Evolutionary conservation across 2,329 filamentous ascomycete genomes (phyloP), one percentile per base, ranked within the genome.

Genomic region (Nemania sp.): DNA sequence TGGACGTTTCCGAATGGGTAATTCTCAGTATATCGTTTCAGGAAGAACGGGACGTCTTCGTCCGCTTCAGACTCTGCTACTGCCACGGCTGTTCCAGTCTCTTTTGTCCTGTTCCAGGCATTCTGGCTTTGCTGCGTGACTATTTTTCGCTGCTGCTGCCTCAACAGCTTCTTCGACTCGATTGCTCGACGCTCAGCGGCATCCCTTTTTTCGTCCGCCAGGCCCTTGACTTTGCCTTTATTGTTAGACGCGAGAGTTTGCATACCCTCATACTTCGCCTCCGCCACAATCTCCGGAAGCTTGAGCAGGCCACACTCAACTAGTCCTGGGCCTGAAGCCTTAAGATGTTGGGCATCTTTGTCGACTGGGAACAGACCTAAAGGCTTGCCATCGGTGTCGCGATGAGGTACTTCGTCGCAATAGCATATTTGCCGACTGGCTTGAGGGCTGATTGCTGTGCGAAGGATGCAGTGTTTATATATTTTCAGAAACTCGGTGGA

Each of bases 241-340:
- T 43, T 57, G 17, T 25, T 57, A 5, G 25, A 57, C 4, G 37
- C 42, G 37, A 57, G 17, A 5, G 37, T 57, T 50, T 57, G 54
- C 54, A 57, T 57, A 7, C 54, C 54, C 2, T 50, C 54, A 15
- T 57, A 57, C 20, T 57, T 57, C 35, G 54, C 54, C 54, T 57
- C 54, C 3, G 54, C 54, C 5, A 50, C 46, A 29, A 57, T 50
- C 15, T 49, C 54, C 15, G 54, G 46, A 20, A 57, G 54, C 25
- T 50, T 57, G 18, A 57, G 46, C 29, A 57, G 13, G 15, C 54
- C 54, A 5, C 54, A 57, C 29, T 57, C 54, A 11, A 57, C 54
- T 12, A 35, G 18, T 25, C 54, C 54, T 15, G 54, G 54, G 13
- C 29, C 17, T 1, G 3, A 1, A 15, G 54, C 54, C 39, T 50